phyloP scores from a whole-genome alignment of 768 basidiomycete species.

The Jaapia argillacea region DNA sequence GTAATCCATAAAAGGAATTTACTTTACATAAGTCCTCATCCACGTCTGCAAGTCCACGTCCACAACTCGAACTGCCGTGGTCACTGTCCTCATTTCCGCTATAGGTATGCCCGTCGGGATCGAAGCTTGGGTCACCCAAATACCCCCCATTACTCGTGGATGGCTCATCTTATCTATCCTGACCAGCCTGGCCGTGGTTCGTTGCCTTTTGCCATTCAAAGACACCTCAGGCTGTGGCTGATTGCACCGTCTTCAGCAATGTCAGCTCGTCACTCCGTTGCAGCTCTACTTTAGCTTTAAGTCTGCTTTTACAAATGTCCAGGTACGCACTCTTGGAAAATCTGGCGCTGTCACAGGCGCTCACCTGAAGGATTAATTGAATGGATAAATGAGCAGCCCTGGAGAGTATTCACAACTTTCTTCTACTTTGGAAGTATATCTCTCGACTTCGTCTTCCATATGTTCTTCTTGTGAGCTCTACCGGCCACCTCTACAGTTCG shows the following conservation, averaged over 20 bases:
- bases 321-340: slow-evolving; percentile 45
- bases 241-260: slow-evolving; percentile 69
- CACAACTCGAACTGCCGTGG: no score
- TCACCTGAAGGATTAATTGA: neutral
- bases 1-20: no score
- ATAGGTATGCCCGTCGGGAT: slow-evolving; percentile 85
- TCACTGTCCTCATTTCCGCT: no score
- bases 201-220: slow-evolving; percentile 23
- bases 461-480: slow-evolving; percentile 90
- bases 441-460: slow-evolving; percentile 90
- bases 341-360: no score
- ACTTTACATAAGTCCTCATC: no score
- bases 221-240: no score
- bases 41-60: no score
- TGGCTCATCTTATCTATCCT: slow-evolving; percentile 78
- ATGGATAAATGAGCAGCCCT: slow-evolving; percentile 41
- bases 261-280: slow-evolving; percentile 79
- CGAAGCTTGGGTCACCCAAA: slow-evolving; percentile 85
- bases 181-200: slow-evolving; percentile 78
- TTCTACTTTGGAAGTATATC: slow-evolving; percentile 93
- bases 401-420: slow-evolving; percentile 87
- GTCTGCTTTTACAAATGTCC: slow-evolving; percentile 70
- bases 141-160: slow-evolving; percentile 82
- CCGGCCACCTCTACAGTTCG: neutral
- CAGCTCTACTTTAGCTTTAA: slow-evolving; percentile 92